Conservation (phyloP, 306 rosid species). For the Vicia villosa region DNA sequence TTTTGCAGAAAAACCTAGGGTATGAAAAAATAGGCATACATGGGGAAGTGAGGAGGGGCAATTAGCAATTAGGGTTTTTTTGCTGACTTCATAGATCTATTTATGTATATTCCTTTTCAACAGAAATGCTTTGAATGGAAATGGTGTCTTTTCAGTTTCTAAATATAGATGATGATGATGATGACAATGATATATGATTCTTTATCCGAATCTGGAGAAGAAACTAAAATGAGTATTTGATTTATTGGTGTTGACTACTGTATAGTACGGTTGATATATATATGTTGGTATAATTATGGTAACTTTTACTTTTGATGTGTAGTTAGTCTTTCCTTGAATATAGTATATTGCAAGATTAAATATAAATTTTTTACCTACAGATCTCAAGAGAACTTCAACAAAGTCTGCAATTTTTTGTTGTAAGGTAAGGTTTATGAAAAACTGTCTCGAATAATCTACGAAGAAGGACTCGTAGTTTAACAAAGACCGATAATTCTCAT, state of each 20-base stretch:
- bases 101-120: slow-evolving; percentile 43
- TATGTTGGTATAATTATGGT: slow-evolving; percentile 16
- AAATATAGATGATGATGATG: slow-evolving; percentile 31
- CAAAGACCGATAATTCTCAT: too few species aligned
- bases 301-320: slow-evolving; percentile 21
- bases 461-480: not conserved
- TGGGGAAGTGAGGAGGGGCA: slow-evolving; percentile 23
- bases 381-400: not conserved
- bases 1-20: slow-evolving; percentile 43
- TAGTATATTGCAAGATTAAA: not conserved
- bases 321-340: not conserved
- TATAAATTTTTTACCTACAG: not conserved
- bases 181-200: slow-evolving; percentile 13
- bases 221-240: slow-evolving; percentile 1
- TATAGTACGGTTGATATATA: not conserved
- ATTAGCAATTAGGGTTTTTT: slow-evolving; percentile 35
- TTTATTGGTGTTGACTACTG: slow-evolving; percentile 8
- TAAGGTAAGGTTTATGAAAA: not conserved
- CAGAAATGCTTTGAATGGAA: slow-evolving; percentile 29
- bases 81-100: slow-evolving; percentile 46
- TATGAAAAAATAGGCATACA: slow-evolving; percentile 10
- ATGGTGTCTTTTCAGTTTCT: slow-evolving; percentile 48
- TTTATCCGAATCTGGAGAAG: slow-evolving; percentile 30
- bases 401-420: not conserved
- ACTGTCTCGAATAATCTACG: not conserved